These are phyloP conservation scores for Mycena vitilis DNA, from an alignment of 768 basidiomycete genomes.

Conservation along the genomic window DNA sequence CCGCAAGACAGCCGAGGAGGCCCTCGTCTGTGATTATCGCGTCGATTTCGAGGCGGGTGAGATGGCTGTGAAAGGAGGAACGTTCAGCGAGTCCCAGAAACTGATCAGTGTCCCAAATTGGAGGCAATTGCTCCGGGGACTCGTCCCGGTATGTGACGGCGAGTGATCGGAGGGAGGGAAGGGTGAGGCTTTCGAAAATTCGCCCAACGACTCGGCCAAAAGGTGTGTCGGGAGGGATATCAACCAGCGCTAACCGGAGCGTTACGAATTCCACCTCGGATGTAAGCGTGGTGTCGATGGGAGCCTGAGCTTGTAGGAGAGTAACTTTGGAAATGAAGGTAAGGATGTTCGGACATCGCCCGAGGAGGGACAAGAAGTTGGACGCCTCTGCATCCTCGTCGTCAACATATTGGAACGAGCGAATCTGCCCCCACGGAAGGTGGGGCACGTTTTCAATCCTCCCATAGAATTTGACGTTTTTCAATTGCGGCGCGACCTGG, in stretches of 20 bases:
- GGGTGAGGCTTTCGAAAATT: background rate
- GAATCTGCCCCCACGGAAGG: background rate
- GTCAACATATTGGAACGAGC: background rate
- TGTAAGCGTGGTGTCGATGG: background rate
- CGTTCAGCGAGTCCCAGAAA: background rate
- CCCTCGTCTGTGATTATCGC: background rate
- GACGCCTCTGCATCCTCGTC: background rate
- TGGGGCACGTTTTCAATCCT: background rate
- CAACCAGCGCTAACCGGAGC: background rate
- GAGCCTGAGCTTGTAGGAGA: background rate
- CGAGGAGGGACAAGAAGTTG: background rate
- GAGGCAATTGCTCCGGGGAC: background rate
- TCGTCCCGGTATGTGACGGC: no score
- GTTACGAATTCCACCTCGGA: background rate
- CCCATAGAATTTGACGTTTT: background rate
- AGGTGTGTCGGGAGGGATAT: background rate
- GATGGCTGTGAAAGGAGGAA: background rate
- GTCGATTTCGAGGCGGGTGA: slow-evolving; percentile 4
- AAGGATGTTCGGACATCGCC: background rate
- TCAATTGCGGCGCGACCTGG: background rate
- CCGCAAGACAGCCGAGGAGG: background rate
- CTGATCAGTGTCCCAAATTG: background rate
- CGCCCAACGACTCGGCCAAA: background rate
- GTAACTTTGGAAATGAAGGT: background rate
- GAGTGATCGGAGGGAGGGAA: background rate